These are phyloP conservation scores for Yarrowia divulgata DNA, from an alignment of 805 yeast species.

Conservation along the genomic window DNA sequence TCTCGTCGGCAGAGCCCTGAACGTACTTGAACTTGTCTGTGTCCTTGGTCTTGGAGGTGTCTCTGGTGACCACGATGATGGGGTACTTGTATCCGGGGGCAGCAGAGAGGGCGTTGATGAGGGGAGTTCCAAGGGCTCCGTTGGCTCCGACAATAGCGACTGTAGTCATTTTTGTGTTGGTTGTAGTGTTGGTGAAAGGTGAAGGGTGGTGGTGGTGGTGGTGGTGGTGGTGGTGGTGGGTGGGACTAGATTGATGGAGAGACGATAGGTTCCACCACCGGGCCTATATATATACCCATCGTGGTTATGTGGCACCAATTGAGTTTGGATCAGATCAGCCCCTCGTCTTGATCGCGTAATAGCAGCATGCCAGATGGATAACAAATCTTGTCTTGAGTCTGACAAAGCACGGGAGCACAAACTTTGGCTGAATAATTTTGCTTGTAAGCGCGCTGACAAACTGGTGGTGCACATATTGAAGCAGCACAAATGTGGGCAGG, in stretches of 20 bases:
- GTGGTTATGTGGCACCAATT: constrained; percentile 9
- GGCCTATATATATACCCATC: not conserved
- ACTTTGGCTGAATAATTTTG: not conserved
- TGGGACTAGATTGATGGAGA: not conserved
- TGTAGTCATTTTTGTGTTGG: constrained; percentile 45
- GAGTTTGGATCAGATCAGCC: constrained; percentile 1
- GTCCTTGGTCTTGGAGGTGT: constrained; percentile 49
- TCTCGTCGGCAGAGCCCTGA: constrained; percentile 41
- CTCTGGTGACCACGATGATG: constrained; percentile 60
- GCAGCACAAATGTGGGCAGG: too few relatives aligned
- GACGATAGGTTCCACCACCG: too few relatives aligned
- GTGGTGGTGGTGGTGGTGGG: constrained; percentile 22
- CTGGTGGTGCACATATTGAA: too few relatives aligned
- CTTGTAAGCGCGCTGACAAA: too few relatives aligned
- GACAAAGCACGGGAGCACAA: not conserved
- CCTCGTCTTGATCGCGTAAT: constrained; percentile 3
- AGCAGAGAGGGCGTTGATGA: constrained; percentile 56
- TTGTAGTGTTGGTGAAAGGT: not conserved
- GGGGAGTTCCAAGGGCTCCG: constrained; percentile 61
- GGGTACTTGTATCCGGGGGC: constrained; percentile 59
- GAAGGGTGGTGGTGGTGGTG: not conserved
- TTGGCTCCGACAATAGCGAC: constrained; percentile 62
- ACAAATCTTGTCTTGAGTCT: not conserved
- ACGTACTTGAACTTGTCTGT: constrained; percentile 43
- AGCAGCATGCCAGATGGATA: constrained; percentile 8